These are phyloP conservation scores for Candida silvatica DNA, from an alignment of 805 yeast species.

Conservation along the genomic window DNA sequence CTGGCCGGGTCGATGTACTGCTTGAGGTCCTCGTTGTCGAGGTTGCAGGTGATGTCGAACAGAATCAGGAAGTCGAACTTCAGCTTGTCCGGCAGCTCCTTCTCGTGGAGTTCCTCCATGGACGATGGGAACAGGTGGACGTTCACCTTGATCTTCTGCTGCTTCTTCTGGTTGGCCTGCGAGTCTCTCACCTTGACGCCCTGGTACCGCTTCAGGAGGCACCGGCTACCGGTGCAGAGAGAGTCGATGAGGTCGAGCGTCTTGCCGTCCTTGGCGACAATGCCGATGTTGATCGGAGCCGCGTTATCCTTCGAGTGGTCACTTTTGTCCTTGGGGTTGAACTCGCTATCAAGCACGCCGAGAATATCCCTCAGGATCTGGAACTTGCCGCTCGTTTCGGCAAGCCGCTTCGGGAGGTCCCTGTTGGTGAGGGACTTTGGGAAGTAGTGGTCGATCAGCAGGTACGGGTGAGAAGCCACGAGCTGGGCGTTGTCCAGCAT, in stretches of 20 bases:
- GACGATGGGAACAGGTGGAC: slow-evolving; percentile 38
- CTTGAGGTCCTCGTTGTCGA: slow-evolving; percentile 11
- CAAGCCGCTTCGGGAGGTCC: slow-evolving; percentile 62
- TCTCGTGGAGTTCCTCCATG: slow-evolving; percentile 14
- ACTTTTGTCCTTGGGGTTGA: slow-evolving; percentile 15
- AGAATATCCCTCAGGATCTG: slow-evolving; percentile 57
- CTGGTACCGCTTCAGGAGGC: slow-evolving; percentile 47
- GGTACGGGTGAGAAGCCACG: slow-evolving; percentile 84
- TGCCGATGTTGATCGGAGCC: slow-evolving; percentile 44
- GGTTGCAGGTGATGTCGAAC: slow-evolving; percentile 24
- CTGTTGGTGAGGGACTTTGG: slow-evolving; percentile 70
- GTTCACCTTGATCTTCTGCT: slow-evolving; percentile 11
- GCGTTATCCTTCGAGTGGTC: slow-evolving; percentile 5
- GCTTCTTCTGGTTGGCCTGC: slow-evolving; percentile 14
- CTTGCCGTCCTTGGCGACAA: slow-evolving; percentile 63
- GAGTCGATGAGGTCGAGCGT: slow-evolving; percentile 70
- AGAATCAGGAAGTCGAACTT: slow-evolving; percentile 21
- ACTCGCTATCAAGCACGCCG: slow-evolving; percentile 36
- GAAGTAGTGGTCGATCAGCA: slow-evolving; percentile 74
- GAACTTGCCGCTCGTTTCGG: slow-evolving; percentile 82
- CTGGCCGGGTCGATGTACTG: slow-evolving; percentile 8
- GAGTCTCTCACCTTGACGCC: slow-evolving; percentile 54
- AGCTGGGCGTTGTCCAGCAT: slow-evolving; percentile 68
- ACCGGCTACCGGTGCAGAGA: slow-evolving; percentile 51
- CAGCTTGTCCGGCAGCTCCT: slow-evolving; percentile 6